Percentiles rank a stretch among this genome's conserved stretches.
These are phyloP conservation scores for Myotisia sp. DNA, from an alignment of 2,329 filamentous ascomycete genomes.

Conservation along the genomic window DNA sequence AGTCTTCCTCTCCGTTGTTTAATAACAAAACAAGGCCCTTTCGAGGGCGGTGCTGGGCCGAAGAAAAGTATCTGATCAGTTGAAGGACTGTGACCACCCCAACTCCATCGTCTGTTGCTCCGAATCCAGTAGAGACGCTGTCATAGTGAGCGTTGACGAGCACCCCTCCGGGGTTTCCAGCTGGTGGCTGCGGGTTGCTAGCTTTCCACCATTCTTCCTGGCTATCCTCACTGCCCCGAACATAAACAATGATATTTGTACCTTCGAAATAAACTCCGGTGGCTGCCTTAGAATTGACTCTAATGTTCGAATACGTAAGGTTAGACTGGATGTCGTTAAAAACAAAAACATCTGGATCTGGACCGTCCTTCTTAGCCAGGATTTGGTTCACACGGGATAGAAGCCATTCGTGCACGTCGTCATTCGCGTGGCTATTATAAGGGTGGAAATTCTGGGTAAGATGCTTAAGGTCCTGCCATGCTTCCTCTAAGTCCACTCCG, in stretches of 20 bases:
- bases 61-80: constrained; percentile 73
- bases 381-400: constrained; percentile 58
- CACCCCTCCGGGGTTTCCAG: constrained; percentile 52
- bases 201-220: constrained; percentile 55
- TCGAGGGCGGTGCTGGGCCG: constrained; percentile 54
- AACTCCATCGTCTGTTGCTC: constrained; percentile 86
- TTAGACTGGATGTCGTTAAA: constrained; percentile 73
- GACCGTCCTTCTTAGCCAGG: constrained; percentile 34
- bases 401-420: constrained; percentile 63
- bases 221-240: constrained; percentile 65
- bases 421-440: constrained; percentile 75
- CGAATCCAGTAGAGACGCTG: constrained; percentile 79
- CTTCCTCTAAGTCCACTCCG: constrained; percentile 68
- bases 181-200: constrained; percentile 32
- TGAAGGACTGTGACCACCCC: constrained; percentile 78
- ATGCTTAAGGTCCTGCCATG: constrained; percentile 68
- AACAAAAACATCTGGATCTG: constrained; percentile 37
- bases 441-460: constrained; percentile 69
- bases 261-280: constrained; percentile 71
- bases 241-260: constrained; percentile 82
- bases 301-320: constrained; percentile 49
- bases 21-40: constrained; percentile 71
- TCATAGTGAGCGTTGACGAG: constrained; percentile 94
- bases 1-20: constrained; percentile 95
- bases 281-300: constrained; percentile 26